Base-by-base conservation (phyloP, 257 asterid genomes). In the Solanum verrucosum region DNA sequence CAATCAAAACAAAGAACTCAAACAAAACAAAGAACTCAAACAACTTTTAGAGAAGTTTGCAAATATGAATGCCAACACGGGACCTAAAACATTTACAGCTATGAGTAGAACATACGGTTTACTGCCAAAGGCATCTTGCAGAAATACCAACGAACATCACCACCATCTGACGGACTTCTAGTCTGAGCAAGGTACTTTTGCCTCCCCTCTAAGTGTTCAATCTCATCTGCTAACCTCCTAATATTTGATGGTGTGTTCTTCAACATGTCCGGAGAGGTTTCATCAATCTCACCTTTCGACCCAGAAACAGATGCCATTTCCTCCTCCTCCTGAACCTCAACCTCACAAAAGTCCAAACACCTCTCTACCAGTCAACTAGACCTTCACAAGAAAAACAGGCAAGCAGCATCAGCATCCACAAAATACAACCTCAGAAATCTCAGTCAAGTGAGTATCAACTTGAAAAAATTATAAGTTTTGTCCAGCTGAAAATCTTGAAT, bases 211-310 rank as follows among this genome's bases (percentile, higher is more conserved):
- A 91, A 94, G 91, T 93, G 98, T 91, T 97, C 98, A 89, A 97
- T 96, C 90, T 96, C 98, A 92, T 91, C 72, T 29, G 91, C 94
- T 93, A 96, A 91, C 90, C 96, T 93, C 91, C 96, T 90, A 86
- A 97, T 97, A 93, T 97, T 97, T 7, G 98, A 97, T 2, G 98
- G 96, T 37, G 99, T 94, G 84, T 97, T 97, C 96, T 93, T 96
- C 89, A 96, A 84, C 95, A 92, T 88, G 87, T 96, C 99, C n/a
- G 93, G 96, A 46, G 97, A 93, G 65, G 92, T 90, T 89, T 91
- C 92, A 84, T 92, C 95, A 40, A 70, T 87, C 90, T 33, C 94
- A 65, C 90, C 92, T 68, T 84, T 31, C 25, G 81, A 67, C 71
- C 90, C 91, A 20, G 89, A 89, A 89, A 59, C 72, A 23, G 91